Evolutionary conservation across 495 filamentous ascomycete genomes (phyloP).

Genomic region (Parmelia sp.): DNA sequence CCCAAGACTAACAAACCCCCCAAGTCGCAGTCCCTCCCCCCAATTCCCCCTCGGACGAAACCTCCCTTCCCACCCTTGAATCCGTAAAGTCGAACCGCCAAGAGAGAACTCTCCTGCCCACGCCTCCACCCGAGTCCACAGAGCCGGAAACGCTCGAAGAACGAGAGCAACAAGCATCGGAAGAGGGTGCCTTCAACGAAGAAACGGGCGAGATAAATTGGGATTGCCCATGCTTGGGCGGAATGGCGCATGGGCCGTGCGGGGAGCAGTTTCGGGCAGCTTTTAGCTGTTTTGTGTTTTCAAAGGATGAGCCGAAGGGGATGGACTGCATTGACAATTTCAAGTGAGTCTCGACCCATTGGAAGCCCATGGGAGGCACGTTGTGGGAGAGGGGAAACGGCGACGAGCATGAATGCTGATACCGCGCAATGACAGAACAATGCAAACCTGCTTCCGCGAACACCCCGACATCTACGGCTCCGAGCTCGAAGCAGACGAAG

Average conservation of each 20-base stretch:
- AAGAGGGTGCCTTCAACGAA: slow-evolving; percentile 91
- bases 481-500: slow-evolving; percentile 85
- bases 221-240: slow-evolving; percentile 96
- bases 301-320: slow-evolving; percentile 91
- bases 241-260: slow-evolving; percentile 95
- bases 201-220: slow-evolving; percentile 99
- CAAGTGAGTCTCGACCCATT: no score
- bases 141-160: slow-evolving; percentile 40
- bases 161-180: slow-evolving; percentile 70
- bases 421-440: slow-evolving; percentile 48
- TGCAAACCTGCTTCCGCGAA: slow-evolving; percentile 94
- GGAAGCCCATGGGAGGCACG: no score
- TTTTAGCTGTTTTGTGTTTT: slow-evolving; percentile 97
- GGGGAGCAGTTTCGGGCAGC: slow-evolving; percentile 90
- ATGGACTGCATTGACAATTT: slow-evolving; percentile 98
- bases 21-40: slow-evolving; percentile 35
- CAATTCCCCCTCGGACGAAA: slow-evolving; percentile 28
- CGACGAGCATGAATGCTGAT: slow-evolving; percentile 9
- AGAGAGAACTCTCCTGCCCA: not conserved
- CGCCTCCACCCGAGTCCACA: slow-evolving; percentile 19
- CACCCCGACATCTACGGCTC: slow-evolving; percentile 87
- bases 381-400: no score
- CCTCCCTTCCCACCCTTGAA: slow-evolving; percentile 39
- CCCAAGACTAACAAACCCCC: slow-evolving; percentile 5
- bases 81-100: slow-evolving; percentile 30